Conservation (phyloP, 371 early-diverging fungal species). For the Lichtheimia ramosa region DNA sequence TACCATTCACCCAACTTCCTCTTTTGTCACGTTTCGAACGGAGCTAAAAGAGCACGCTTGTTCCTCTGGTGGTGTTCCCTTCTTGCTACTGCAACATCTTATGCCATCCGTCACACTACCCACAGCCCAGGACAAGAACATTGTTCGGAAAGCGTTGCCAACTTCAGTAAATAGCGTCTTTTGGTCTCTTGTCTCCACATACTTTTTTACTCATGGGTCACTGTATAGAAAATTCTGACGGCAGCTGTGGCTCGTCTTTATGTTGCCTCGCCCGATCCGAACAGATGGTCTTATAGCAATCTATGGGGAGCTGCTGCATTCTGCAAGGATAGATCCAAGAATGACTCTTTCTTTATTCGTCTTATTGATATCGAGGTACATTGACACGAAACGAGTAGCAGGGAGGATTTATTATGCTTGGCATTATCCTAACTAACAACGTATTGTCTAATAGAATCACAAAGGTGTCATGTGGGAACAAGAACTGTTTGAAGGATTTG, state of each 20-base stretch:
- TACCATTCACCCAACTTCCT: not conserved
- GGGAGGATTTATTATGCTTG: too few relatives aligned
- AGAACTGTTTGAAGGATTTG: constrained; percentile 76
- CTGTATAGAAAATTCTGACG: constrained; percentile 71
- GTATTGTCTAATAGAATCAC: constrained; percentile 29
- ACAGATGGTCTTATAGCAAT: constrained; percentile 71
- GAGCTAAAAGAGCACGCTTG: not conserved
- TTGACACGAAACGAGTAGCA: not conserved
- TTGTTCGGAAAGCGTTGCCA: constrained; percentile 37
- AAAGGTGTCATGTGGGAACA: constrained; percentile 79
- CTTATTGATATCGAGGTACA: constrained; percentile 76
- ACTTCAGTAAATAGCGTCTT: constrained; percentile 29
- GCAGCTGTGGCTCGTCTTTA: constrained; percentile 84
- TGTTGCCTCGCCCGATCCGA: constrained; percentile 73
- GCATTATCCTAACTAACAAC: not conserved
- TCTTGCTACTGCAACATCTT: not conserved
- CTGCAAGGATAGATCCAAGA: constrained; percentile 54
- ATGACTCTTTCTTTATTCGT: constrained; percentile 70
- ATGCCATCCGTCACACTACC: constrained; percentile 26
- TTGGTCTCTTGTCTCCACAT: not conserved
- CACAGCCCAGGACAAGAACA: constrained; percentile 36
- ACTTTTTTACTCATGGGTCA: not conserved
- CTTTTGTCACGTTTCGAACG: not conserved
- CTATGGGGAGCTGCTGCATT: constrained; percentile 81
- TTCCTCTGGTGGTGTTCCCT: not conserved